These are phyloP conservation scores for Flaveria bidentis DNA, from an alignment of 129 eudicot species.

Conservation along the genomic window DNA sequence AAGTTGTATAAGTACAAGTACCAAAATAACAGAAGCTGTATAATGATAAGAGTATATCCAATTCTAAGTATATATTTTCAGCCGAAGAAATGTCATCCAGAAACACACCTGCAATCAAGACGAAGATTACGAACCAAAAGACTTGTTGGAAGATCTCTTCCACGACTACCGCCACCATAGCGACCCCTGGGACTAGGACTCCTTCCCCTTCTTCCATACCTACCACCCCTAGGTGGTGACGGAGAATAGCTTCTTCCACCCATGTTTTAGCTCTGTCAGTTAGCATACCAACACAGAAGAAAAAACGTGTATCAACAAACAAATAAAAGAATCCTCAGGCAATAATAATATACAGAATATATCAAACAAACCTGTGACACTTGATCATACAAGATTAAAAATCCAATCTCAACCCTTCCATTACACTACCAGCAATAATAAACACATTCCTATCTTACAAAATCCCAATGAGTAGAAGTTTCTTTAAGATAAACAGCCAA, in stretches of 20 bases:
- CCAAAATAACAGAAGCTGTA: neutral
- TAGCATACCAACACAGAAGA: slow-evolving; percentile 1
- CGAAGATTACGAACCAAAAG: slow-evolving; percentile 90
- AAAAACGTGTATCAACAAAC: neutral
- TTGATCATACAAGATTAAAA: neutral
- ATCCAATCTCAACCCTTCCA: neutral
- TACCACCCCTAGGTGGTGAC: slow-evolving; percentile 78
- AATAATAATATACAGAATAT: neutral
- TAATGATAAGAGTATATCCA: neutral
- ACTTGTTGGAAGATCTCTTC: slow-evolving; percentile 77
- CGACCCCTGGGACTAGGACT: slow-evolving; percentile 85
- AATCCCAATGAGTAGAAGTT: too few relatives aligned
- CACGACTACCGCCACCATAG: slow-evolving; percentile 29
- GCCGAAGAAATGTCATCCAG: neutral
- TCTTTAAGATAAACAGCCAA: neutral
- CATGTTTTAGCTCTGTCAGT: slow-evolving; percentile 41
- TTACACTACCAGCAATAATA: neutral
- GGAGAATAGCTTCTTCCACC: slow-evolving; percentile 82
- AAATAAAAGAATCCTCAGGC: neutral
- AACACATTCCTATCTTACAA: too few relatives aligned
- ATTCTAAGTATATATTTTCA: neutral
- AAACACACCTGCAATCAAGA: slow-evolving; percentile 75
- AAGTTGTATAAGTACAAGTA: neutral
- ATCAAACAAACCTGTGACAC: neutral
- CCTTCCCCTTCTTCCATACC: slow-evolving; percentile 73